These are phyloP conservation scores for Fomitopsis betulina DNA, from an alignment of 1,284 basidiomycete genomes.

Conservation along the genomic window DNA sequence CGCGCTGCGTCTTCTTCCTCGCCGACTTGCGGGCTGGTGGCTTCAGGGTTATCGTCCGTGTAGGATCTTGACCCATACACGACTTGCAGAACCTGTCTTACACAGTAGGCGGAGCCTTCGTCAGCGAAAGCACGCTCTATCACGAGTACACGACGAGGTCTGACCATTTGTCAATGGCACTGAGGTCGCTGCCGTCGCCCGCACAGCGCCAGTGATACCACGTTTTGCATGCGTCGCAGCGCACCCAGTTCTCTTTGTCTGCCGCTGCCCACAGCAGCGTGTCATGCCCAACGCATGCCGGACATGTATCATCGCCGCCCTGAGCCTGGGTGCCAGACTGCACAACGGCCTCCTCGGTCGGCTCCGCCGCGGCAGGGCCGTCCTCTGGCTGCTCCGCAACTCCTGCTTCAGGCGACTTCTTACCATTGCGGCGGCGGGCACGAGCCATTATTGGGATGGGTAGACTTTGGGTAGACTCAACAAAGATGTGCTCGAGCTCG, in stretches of 20 bases:
- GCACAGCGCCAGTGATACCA: slow-evolving; percentile 84
- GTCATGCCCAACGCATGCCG: slow-evolving; percentile 15
- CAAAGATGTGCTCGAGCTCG: not conserved
- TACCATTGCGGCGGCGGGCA: slow-evolving; percentile 21
- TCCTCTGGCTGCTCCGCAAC: slow-evolving; percentile 15
- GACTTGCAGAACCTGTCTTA: slow-evolving; percentile 61
- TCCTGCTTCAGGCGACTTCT: slow-evolving; percentile 22
- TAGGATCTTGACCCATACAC: slow-evolving; percentile 56
- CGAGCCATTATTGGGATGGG: slow-evolving; percentile 24
- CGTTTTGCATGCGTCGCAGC: slow-evolving; percentile 71
- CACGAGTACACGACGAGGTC: slow-evolving; percentile 2
- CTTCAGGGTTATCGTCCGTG: slow-evolving; percentile 64
- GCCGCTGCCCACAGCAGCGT: slow-evolving; percentile 12
- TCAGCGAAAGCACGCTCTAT: not conserved
- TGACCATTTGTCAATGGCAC: slow-evolving; percentile 56
- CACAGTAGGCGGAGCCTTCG: not conserved
- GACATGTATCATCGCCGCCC: slow-evolving; percentile 19
- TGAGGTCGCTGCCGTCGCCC: slow-evolving; percentile 60
- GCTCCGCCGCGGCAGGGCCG: not conserved
- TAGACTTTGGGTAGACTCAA: not conserved
- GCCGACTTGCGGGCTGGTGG: slow-evolving; percentile 74
- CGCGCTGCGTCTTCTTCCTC: slow-evolving; percentile 63
- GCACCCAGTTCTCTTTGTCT: slow-evolving; percentile 67
- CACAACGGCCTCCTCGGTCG: not conserved
- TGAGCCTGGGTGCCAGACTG: not conserved